These are phyloP conservation scores for Herpetomonas samuelpessoai DNA, from an alignment of 208 protist species.

Conservation along the genomic window DNA sequence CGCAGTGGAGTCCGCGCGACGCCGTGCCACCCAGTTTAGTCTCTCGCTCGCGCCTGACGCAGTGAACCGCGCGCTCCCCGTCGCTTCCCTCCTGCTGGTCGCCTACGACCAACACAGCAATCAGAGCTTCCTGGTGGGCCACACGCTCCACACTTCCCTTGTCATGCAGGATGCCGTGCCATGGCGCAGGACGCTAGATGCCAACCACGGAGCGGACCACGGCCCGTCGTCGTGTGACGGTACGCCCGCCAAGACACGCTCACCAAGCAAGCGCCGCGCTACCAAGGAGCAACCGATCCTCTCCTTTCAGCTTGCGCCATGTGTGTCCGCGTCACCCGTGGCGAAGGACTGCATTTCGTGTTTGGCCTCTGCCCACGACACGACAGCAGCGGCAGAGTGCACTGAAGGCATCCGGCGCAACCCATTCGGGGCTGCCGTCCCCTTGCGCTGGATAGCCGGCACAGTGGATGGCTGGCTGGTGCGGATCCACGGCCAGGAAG, in stretches of 20 bases:
- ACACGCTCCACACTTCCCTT: constrained; percentile 21
- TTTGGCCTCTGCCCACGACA: constrained; percentile 15
- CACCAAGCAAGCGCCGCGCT: too few species aligned
- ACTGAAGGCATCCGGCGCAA: constrained; percentile 12
- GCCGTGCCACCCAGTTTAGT: neutral
- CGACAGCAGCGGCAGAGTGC: neutral
- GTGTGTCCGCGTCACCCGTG: constrained; percentile 24
- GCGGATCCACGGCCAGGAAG: neutral
- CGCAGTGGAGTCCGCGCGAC: neutral
- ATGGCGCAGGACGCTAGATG: too few species aligned
- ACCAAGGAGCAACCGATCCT: neutral
- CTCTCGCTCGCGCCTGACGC: constrained; percentile 1
- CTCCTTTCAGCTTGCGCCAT: constrained; percentile 5
- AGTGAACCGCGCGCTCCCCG: neutral
- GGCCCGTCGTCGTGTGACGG: too few species aligned
- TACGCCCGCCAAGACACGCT: neutral
- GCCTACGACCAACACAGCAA: constrained; percentile 50
- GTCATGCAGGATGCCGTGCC: neutral
- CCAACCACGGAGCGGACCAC: too few species aligned
- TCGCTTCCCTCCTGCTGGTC: constrained; percentile 31
- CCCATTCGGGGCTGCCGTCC: constrained; percentile 42
- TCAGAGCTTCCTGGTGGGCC: constrained; percentile 40
- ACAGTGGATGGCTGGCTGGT: constrained; percentile 67
- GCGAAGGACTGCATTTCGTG: constrained; percentile 60
- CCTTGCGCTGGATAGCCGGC: constrained; percentile 49